phyloP scores from a whole-genome alignment of 73 alveolate species.

The Breviolum minutum region DNA sequence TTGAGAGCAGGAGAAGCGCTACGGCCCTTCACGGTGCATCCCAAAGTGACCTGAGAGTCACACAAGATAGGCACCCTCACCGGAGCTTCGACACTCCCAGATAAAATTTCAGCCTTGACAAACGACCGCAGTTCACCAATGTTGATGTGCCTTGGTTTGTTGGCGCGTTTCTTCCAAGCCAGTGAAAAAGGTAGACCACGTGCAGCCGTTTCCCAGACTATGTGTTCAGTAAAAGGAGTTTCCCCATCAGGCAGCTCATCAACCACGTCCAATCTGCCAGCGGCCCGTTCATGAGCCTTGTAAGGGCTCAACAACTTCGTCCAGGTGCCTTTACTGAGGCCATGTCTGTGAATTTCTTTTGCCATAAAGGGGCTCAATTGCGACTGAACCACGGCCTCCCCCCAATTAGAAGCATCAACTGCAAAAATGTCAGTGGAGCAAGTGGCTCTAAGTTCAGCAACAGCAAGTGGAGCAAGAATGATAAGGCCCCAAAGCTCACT shows the following conservation, averaged over 20 bases:
- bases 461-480: neutral
- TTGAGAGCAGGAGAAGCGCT: too few relatives aligned
- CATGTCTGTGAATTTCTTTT: neutral
- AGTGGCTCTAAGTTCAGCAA: neutral
- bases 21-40: too few relatives aligned
- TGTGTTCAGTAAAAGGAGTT: too few relatives aligned
- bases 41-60: slow-evolving; percentile 48
- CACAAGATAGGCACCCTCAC: too few relatives aligned
- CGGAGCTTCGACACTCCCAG: too few relatives aligned
- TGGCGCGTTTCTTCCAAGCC: too few relatives aligned
- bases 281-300: neutral
- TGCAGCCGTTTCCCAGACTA: too few relatives aligned
- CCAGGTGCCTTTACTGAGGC: neutral
- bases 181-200: too few relatives aligned
- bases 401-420: slow-evolving; percentile 41
- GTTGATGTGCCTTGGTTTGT: too few relatives aligned
- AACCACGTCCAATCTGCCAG: neutral
- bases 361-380: neutral
- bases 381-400: neutral
- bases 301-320: neutral
- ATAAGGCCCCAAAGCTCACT: neutral
- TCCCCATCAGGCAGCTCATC: too few relatives aligned
- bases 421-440: neutral
- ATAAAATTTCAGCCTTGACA: too few relatives aligned
- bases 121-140: too few relatives aligned